These are phyloP conservation scores for Linnemannia exigua DNA, from an alignment of 192 early-diverging fungal genomes.

Conservation along the genomic window DNA sequence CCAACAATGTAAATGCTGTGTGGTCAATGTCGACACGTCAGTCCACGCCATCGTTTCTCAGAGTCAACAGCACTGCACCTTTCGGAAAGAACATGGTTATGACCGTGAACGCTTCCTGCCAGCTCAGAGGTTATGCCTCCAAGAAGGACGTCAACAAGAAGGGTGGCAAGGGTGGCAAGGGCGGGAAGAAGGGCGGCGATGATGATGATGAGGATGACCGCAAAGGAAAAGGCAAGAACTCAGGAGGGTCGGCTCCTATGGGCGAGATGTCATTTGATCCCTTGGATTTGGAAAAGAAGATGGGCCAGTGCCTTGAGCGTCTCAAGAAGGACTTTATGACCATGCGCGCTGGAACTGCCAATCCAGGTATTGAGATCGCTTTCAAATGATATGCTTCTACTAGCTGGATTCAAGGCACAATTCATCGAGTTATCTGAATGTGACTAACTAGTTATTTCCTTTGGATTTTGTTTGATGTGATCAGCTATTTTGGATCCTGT, in stretches of 20 bases:
- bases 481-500: slow-evolving; percentile 81
- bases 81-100: slow-evolving; percentile 24
- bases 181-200: slow-evolving; percentile 32
- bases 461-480: neutral
- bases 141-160: slow-evolving; percentile 35
- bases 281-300: slow-evolving; percentile 67
- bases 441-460: neutral
- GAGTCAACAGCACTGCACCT: slow-evolving; percentile 1
- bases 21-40: neutral
- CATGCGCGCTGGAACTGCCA: slow-evolving; percentile 79
- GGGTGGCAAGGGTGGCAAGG: slow-evolving; percentile 29
- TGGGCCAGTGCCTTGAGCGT: slow-evolving; percentile 68
- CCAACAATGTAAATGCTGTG: neutral
- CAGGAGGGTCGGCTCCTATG: neutral
- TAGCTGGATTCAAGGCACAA: neutral
- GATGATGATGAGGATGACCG: slow-evolving; percentile 42
- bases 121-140: slow-evolving; percentile 35
- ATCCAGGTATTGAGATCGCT: slow-evolving; percentile 65
- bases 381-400: neutral
- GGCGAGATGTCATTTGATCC: slow-evolving; percentile 66
- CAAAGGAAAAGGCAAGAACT: slow-evolving; percentile 35
- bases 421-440: neutral
- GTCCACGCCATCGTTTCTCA: slow-evolving; percentile 2
- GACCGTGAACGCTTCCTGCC: slow-evolving; percentile 9
- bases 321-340: slow-evolving; percentile 77